A percentile compares a stretch with the other conserved stretches of the same genome.
phyloP scores from a whole-genome alignment of 2,329 filamentous ascomycete genomes.

The Colletotrichum simmondsii region DNA sequence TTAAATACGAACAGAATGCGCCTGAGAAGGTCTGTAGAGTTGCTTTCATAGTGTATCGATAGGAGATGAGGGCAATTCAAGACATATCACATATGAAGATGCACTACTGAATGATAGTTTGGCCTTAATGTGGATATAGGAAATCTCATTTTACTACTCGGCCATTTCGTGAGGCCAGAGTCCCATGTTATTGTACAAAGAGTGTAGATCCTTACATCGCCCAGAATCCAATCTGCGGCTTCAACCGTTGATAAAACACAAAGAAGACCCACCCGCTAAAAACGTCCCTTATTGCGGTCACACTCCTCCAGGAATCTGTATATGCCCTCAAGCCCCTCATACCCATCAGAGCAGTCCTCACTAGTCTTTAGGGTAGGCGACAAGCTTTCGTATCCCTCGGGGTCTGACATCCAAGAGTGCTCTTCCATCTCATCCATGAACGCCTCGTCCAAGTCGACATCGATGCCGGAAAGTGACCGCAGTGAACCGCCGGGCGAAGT shows the following conservation, averaged over 20 bases:
- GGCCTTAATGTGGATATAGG: constrained; percentile 8
- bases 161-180: constrained; percentile 4
- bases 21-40: not conserved
- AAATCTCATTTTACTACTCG: constrained; percentile 31
- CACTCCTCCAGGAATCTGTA: constrained; percentile 70
- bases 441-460: constrained; percentile 48
- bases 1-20: constrained; percentile 1
- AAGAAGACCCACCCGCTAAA: constrained; percentile 35
- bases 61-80: not conserved
- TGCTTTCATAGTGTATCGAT: not conserved
- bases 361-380: constrained; percentile 54
- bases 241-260: not conserved
- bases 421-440: constrained; percentile 56
- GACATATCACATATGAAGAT: not conserved
- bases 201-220: constrained; percentile 37
- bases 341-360: constrained; percentile 58
- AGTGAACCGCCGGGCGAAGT: constrained; percentile 61
- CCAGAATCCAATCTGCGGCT: not conserved
- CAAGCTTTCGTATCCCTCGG: constrained; percentile 61
- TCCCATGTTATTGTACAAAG: constrained; percentile 32
- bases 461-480: constrained; percentile 52
- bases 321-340: constrained; percentile 67
- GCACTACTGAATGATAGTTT: not conserved
- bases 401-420: constrained; percentile 61
- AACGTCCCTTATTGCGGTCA: constrained; percentile 53